These are phyloP conservation scores for Butyriboletus loyo DNA, from an alignment of 768 basidiomycete genomes.

Conservation along the genomic window DNA sequence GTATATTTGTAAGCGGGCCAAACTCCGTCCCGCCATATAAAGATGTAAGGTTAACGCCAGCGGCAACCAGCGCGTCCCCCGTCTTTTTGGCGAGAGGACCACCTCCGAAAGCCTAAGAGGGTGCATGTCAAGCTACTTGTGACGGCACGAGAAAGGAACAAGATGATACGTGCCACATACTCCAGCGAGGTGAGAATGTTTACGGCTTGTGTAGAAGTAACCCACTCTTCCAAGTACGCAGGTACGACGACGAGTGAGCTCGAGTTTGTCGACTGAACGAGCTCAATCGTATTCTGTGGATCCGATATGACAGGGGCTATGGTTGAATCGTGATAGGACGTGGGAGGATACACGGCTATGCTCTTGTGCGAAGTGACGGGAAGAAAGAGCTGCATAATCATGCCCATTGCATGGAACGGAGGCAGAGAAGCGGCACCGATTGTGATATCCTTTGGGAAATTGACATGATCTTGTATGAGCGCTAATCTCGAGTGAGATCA, in stretches of 20 bases:
- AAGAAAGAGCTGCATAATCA: constrained; percentile 12
- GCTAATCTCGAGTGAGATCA: constrained; percentile 3
- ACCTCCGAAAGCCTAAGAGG: constrained; percentile 33
- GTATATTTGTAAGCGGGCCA: constrained; percentile 20
- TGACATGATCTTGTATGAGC: background rate
- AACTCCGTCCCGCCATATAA: constrained; percentile 42
- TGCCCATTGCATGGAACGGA: constrained; percentile 21
- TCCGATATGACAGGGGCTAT: constrained; percentile 21
- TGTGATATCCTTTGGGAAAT: background rate
- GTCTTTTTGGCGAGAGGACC: constrained; percentile 35
- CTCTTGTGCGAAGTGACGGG: constrained; percentile 11
- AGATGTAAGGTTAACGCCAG: constrained; percentile 33
- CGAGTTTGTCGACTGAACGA: constrained; percentile 12
- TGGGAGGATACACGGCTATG: constrained; percentile 19
- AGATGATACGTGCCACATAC: constrained; percentile 14
- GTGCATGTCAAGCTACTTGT: background rate
- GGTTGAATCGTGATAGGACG: constrained; percentile 9
- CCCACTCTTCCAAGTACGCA: constrained; percentile 24
- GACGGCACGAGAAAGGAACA: background rate
- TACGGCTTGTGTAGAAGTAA: constrained; percentile 16
- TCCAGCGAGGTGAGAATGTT: constrained; percentile 17
- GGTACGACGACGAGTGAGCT: constrained; percentile 16
- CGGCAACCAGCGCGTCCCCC: constrained; percentile 32
- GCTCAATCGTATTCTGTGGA: constrained; percentile 21
- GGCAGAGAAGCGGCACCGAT: constrained; percentile 19